A percentile compares a stretch with the other conserved stretches of the same genome.
Evolutionary conservation across 139 green algal genomes (phyloP).

Genomic region (Chlamydomonas sp.): DNA sequence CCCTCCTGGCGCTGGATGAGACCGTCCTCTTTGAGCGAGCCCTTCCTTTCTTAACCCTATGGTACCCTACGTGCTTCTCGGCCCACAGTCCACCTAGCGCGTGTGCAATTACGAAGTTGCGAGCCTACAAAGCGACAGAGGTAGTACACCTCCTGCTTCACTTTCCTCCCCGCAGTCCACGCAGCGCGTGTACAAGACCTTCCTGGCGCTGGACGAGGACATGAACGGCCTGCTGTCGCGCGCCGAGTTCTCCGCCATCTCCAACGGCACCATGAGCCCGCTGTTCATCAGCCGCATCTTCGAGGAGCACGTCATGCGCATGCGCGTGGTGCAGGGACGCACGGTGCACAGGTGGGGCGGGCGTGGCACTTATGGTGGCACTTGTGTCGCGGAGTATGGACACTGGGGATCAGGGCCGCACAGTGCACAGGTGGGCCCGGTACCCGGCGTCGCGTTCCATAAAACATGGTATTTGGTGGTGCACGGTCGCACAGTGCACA

Average conservation of each 20-base stretch:
- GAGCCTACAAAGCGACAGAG: background rate
- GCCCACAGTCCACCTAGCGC: too few species aligned
- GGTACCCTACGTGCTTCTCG: too few species aligned
- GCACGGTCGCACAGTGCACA: too few species aligned
- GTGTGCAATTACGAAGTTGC: background rate
- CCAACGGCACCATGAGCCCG: slow-evolving; percentile 66
- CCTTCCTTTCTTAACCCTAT: too few species aligned
- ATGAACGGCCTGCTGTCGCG: slow-evolving; percentile 66
- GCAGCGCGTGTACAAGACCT: slow-evolving; percentile 65
- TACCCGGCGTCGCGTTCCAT: too few species aligned
- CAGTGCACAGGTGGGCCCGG: too few species aligned
- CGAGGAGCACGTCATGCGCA: slow-evolving; percentile 67
- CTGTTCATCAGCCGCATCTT: slow-evolving; percentile 77
- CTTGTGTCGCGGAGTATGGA: too few species aligned
- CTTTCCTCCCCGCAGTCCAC: slow-evolving; percentile 40
- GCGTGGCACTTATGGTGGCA: too few species aligned
- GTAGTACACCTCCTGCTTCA: background rate
- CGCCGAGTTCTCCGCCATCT: slow-evolving; percentile 66
- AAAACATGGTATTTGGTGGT: too few species aligned
- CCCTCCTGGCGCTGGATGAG: slow-evolving; percentile 61
- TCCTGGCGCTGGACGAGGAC: slow-evolving; percentile 70
- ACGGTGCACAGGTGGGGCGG: slow-evolving; percentile 24
- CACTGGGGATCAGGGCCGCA: too few species aligned
- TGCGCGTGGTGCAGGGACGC: slow-evolving; percentile 35
- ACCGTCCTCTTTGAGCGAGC: too few species aligned